These are phyloP conservation scores for Phytophthora pini DNA, from an alignment of 352 stramenopile species.

Conservation along the genomic window DNA sequence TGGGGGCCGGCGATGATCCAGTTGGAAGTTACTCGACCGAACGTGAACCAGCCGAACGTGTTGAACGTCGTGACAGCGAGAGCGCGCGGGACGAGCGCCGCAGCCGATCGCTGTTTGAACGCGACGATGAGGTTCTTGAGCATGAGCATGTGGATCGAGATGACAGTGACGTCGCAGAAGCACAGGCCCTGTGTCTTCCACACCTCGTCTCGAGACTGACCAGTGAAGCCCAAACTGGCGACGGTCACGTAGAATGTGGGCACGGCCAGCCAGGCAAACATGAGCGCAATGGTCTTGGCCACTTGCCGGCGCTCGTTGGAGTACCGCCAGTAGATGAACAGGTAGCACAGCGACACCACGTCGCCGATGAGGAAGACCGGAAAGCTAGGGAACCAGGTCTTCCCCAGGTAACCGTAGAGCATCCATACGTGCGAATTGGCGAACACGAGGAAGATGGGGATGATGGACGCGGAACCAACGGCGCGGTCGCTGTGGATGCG, in stretches of 20 bases:
- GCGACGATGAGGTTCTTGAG: conserved; percentile 47
- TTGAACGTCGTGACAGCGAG: conserved; percentile 54
- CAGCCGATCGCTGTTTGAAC: conserved; percentile 43
- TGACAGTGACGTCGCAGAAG: conserved; percentile 39
- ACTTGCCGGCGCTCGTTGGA: conserved; percentile 24
- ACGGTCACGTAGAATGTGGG: conserved; percentile 37
- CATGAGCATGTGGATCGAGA: conserved; percentile 50
- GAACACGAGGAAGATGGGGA: conserved; percentile 36
- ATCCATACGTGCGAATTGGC: conserved; percentile 43
- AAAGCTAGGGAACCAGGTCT: conserved; percentile 47
- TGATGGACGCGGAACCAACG: conserved; percentile 27
- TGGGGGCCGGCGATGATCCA: conserved; percentile 64
- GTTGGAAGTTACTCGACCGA: conserved; percentile 49
- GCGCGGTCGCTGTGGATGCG: conserved; percentile 31
- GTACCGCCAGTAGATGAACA: conserved; percentile 41
- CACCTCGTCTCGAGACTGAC: conserved; percentile 31
- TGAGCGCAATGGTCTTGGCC: conserved; percentile 15
- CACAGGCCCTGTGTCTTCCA: conserved; percentile 41
- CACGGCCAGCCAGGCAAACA: conserved; percentile 28
- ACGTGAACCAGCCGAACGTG: conserved; percentile 60
- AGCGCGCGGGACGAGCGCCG: conserved; percentile 44
- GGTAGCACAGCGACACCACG: conserved; percentile 34
- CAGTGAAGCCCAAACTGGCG: conserved; percentile 30
- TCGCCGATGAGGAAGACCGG: conserved; percentile 47
- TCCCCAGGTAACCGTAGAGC: conserved; percentile 37